Evolutionary conservation across 2,329 filamentous ascomycete genomes (phyloP).

Genomic region (Elsinoe fawcettii): DNA sequence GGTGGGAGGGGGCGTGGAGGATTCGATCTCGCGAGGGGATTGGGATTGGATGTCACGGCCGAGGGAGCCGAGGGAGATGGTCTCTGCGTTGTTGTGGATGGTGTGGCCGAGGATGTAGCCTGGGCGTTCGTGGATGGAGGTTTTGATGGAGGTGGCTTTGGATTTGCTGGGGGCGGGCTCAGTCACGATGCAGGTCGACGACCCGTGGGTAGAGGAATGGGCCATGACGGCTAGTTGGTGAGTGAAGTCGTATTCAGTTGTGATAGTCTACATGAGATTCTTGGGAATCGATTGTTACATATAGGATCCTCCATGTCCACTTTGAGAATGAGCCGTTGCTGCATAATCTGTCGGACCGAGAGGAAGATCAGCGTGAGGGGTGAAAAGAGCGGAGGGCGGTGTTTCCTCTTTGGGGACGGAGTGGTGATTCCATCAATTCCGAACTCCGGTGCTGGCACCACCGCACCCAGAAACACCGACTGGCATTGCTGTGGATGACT

Average conservation of each 20-base stretch:
- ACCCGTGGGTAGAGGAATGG: conserved; percentile 2
- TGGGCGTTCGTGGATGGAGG: neutral
- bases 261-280: neutral
- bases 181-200: conserved; percentile 7
- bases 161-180: neutral
- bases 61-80: conserved; percentile 10
- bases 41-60: neutral
- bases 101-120: neutral
- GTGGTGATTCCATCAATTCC: neutral
- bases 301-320: neutral
- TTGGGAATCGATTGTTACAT: neutral
- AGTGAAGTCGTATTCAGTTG: neutral
- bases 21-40: neutral
- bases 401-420: conserved; percentile 1
- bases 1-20: neutral
- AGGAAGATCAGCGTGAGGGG: conserved; percentile 11
- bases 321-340: neutral
- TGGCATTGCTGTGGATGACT: neutral
- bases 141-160: conserved; percentile 1
- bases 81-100: neutral
- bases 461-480: neutral
- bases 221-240: neutral
- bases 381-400: neutral
- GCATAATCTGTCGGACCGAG: conserved; percentile 1
- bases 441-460: neutral